Evolutionary conservation across 352 stramenopile species (phyloP).

Genomic region (Phytopythium oedochilum): DNA sequence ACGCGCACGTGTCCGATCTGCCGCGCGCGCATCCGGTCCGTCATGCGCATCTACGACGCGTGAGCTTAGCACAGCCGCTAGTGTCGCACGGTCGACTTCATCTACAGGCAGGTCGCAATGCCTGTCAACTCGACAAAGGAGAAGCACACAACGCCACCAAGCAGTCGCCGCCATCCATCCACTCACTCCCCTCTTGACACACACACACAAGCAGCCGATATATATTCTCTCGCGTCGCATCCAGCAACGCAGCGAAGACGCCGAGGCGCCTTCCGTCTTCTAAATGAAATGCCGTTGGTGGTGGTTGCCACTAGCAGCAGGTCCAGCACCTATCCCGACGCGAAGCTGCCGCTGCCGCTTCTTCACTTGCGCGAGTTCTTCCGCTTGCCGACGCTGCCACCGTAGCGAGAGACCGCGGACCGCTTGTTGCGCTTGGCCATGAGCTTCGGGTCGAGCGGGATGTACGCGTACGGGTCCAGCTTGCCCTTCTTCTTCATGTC

Average conservation of each 20-base stretch:
- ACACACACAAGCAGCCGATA: not conserved
- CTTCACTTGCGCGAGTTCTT: slow-evolving; percentile 49
- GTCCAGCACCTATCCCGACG: no score
- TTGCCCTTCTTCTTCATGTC: slow-evolving; percentile 97
- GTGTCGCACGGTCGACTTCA: not conserved
- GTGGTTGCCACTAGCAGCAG: no score
- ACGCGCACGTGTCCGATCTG: slow-evolving; percentile 39
- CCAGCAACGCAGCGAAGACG: not conserved
- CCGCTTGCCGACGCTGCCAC: slow-evolving; percentile 72
- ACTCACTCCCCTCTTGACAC: not conserved
- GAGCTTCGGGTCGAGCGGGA: slow-evolving; percentile 94
- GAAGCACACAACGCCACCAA: not conserved
- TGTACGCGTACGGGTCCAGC: slow-evolving; percentile 97
- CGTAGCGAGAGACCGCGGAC: slow-evolving; percentile 71
- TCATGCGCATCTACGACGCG: slow-evolving; percentile 43
- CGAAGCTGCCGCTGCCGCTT: no score
- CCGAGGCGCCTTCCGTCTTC: not conserved
- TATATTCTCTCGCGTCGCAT: slow-evolving; percentile 3
- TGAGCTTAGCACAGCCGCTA: not conserved
- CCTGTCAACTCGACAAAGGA: no score
- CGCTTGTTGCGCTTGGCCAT: slow-evolving; percentile 90
- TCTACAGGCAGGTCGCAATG: not conserved
- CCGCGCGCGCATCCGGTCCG: slow-evolving; percentile 26
- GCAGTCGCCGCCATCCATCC: not conserved
- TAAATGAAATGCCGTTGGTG: no score